phyloP scores from a whole-genome alignment of 441 rosid genomes.

The Adansonia grandidieri region DNA sequence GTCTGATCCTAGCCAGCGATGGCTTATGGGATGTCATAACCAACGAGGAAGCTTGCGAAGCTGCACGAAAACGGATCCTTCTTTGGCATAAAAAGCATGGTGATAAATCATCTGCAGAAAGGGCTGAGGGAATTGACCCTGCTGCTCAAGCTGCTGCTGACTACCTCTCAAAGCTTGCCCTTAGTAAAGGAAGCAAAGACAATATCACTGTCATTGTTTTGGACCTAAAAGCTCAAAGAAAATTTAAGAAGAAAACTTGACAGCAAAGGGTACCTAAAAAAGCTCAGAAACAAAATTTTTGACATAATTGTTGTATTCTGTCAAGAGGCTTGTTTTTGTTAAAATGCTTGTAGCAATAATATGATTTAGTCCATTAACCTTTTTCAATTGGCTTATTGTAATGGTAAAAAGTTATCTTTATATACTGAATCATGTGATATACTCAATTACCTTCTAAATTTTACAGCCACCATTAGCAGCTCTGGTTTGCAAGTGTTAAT shows the following conservation, averaged over 20 bases:
- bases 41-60: conserved; percentile 66
- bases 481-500: too few relatives aligned
- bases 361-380: conserved; percentile 22
- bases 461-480: not conserved
- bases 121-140: conserved; percentile 53
- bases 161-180: conserved; percentile 60
- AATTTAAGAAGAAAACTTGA: conserved; percentile 44
- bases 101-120: conserved; percentile 30
- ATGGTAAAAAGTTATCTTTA: conserved; percentile 3
- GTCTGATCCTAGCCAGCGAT: conserved; percentile 67
- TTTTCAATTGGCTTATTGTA: conserved; percentile 36
- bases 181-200: conserved; percentile 71
- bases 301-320: conserved; percentile 25
- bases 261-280: conserved; percentile 44
- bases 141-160: conserved; percentile 69
- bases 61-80: conserved; percentile 63
- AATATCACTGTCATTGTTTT: conserved; percentile 62
- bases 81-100: conserved; percentile 69
- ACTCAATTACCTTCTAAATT: conserved; percentile 5
- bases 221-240: conserved; percentile 67
- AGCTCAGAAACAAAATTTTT: conserved; percentile 43
- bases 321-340: conserved; percentile 27
- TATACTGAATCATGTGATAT: not conserved
- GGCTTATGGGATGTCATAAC: conserved; percentile 74
- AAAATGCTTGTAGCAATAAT: not conserved